A percentile compares a stretch with the other conserved stretches of the same genome.
These are phyloP conservation scores for Didymella sp. DNA, from an alignment of 2,329 filamentous ascomycete species.

Conservation along the genomic window DNA sequence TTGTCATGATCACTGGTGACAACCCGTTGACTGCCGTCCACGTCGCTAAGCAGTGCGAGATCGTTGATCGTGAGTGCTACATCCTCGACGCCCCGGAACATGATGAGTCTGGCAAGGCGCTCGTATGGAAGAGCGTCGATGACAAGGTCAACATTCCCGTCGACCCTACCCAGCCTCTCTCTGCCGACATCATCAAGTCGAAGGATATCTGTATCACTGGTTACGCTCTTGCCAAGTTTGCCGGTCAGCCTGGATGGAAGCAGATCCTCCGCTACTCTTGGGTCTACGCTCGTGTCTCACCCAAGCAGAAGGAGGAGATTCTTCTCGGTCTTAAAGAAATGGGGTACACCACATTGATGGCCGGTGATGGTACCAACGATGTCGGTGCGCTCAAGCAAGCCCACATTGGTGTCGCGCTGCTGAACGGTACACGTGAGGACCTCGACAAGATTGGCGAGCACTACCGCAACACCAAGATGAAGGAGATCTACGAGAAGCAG, in stretches of 20 bases:
- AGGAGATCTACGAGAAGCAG: conserved; percentile 98
- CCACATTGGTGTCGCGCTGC: conserved; percentile 92
- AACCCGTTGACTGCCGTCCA: conserved; percentile 97
- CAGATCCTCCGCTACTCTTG: conserved; percentile 86
- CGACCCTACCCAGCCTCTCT: conserved; percentile 80
- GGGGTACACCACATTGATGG: conserved; percentile 98
- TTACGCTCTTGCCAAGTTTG: conserved; percentile 89
- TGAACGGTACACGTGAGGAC: conserved; percentile 93
- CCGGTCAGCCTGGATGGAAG: conserved; percentile 76
- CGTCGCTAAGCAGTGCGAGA: conserved; percentile 93
- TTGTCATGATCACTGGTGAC: conserved; percentile 99
- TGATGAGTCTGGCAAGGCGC: conserved; percentile 76
- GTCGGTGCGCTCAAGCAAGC: conserved; percentile 98
- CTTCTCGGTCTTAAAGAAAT: conserved; percentile 94
- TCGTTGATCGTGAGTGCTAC: conserved; percentile 92
- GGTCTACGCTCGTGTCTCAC: conserved; percentile 98
- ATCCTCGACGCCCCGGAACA: conserved; percentile 96
- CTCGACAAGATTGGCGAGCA: conserved; percentile 92
- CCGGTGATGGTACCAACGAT: conserved; percentile 97
- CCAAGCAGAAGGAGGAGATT: conserved; percentile 98
- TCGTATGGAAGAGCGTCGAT: conserved; percentile 95
- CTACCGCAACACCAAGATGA: conserved; percentile 94
- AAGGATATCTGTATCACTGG: conserved; percentile 97
- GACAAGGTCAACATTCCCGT: conserved; percentile 87
- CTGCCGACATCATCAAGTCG: conserved; percentile 77